These are phyloP conservation scores for Adansonia madagascariensis DNA, from an alignment of 441 rosid species.

Conservation along the genomic window DNA sequence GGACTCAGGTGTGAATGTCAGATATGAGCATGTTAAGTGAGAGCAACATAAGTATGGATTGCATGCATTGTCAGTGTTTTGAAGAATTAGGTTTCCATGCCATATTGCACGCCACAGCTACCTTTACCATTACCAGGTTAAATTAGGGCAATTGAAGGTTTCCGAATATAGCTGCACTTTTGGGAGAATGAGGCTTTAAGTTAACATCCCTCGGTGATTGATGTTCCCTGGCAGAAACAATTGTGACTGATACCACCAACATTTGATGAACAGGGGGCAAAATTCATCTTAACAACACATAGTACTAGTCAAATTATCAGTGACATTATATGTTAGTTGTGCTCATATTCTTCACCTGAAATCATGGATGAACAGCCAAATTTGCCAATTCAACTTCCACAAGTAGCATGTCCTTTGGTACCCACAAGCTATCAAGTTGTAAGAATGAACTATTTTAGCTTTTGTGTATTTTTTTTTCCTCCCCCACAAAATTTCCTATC, in stretches of 20 bases:
- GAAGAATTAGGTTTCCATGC: constrained; percentile 7
- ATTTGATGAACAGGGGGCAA: constrained; percentile 6
- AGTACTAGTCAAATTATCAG: constrained; percentile 1
- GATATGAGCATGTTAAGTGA: too few species aligned
- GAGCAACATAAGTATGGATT: too few species aligned
- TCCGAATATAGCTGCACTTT: not conserved
- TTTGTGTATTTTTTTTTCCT: constrained; percentile 14
- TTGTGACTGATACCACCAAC: not conserved
- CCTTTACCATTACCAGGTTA: not conserved
- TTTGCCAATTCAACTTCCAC: constrained; percentile 31
- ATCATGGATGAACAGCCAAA: constrained; percentile 21
- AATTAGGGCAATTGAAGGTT: not conserved
- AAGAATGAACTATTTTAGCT: not conserved
- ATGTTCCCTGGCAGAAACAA: constrained; percentile 6
- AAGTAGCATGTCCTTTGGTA: constrained; percentile 28
- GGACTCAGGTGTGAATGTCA: too few species aligned
- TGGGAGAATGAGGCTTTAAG: too few species aligned
- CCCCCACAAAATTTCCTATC: constrained; percentile 25
- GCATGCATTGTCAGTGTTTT: not conserved
- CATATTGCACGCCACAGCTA: not conserved
- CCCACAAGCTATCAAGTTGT: constrained; percentile 24
- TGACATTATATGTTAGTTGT: constrained; percentile 16
- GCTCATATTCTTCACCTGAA: constrained; percentile 24
- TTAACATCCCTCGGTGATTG: not conserved
- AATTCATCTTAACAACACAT: not conserved